Evolutionary conservation across 1,139 yeast species (phyloP), one percentile per base, ranked within the genome.

Genomic region (Scheffersomyces quercinus): DNA sequence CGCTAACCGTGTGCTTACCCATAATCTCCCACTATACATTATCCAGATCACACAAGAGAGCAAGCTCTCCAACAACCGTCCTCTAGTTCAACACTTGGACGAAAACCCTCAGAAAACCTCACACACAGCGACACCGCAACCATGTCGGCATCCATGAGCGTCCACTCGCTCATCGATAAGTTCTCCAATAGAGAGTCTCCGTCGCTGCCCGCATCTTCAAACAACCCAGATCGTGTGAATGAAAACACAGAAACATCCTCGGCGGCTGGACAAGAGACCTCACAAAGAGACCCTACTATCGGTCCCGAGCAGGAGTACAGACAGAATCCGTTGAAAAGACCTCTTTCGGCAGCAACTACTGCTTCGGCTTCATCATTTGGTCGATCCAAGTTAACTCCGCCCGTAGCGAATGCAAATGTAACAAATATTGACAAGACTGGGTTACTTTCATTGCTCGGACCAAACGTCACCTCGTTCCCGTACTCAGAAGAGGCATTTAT

Each of bases 401-500:
- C 5, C 35, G 26, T 42, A 26, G 24, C 40, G 28, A 7, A 29
- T 24, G 36, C 28, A 37, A 15, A 26, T 5, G 20, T 30, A 13
- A 34, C 15, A 13, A 16, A 37, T 29, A 44, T 51, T 33, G 45
- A 49, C 24, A 35, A 46, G 44, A 43, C 53, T 47, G 53, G 67
- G 45, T 56, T 68, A 26, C 54, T 65, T 0, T 55, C 71, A 4
- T 58, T 82, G 2, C 62, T 84, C 35, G 89, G 88, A 0, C 73
- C 82, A 8, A 74, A 78, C 11, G 68, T 77, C 8, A 58, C 70
- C 5, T 60, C 70, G 24, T 84, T 88, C 79, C 83, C 84, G 1
- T 74, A 73, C 57, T 70, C 87, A 2, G 91, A 87, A 47, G 71
- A 75, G 16, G 77, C 95, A 2, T 73, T 84, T 33, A 62, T 76